phyloP scores from a whole-genome alignment of 805 yeast species.

The Yamadazyma paraphyllophila region DNA sequence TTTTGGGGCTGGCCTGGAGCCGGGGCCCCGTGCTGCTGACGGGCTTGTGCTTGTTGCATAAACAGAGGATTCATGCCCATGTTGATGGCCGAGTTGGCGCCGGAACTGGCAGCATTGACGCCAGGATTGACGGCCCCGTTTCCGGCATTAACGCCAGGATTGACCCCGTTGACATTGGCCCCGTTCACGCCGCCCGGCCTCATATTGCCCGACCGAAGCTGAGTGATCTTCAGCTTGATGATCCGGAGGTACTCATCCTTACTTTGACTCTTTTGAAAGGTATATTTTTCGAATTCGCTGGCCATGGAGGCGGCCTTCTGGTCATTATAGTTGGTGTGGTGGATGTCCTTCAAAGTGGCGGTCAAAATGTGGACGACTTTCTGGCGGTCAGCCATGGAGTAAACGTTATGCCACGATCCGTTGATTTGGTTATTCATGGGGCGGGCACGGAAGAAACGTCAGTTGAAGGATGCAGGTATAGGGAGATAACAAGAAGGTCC shows the following conservation, averaged over 20 bases:
- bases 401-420: slow-evolving; percentile 25
- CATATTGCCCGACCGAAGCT: slow-evolving; percentile 22
- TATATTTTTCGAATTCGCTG: slow-evolving; percentile 67
- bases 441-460: neutral
- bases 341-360: slow-evolving; percentile 37
- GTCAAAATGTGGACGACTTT: slow-evolving; percentile 39
- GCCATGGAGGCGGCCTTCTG: slow-evolving; percentile 47
- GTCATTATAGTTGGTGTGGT: slow-evolving; percentile 29
- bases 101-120: neutral
- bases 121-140: neutral
- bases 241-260: slow-evolving; percentile 55
- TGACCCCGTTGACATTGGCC: neutral
- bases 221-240: slow-evolving; percentile 38
- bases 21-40: no score
- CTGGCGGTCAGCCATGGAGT: slow-evolving; percentile 34
- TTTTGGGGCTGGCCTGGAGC: neutral
- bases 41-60: neutral
- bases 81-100: neutral
- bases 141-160: neutral
- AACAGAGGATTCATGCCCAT: neutral
- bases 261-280: slow-evolving; percentile 56
- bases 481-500: neutral
- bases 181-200: slow-evolving; percentile 8
- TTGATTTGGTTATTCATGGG: slow-evolving; percentile 3
- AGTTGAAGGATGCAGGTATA: no score